Evolutionary conservation across 306 rosid species (phyloP), one percentile per base, ranked within the genome.

Genomic region (cucumber (Cucumis sativus)): DNA sequence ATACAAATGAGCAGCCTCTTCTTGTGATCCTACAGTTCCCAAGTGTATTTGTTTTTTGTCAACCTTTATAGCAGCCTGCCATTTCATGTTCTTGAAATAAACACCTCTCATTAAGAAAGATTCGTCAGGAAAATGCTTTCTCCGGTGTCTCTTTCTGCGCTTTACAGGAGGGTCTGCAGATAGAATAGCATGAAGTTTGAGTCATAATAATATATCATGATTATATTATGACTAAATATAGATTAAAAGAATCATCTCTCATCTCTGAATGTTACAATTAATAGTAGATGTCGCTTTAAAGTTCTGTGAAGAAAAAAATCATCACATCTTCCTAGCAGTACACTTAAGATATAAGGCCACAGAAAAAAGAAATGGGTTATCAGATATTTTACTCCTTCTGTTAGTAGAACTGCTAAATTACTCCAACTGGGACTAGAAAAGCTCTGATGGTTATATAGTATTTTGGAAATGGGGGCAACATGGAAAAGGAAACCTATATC

Each of bases 1-100:
- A 73, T 95, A 95, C 80, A 95, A 86, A 78, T 59, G 97, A 76
- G 93, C 97, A 78, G 98, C 97, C 86, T 89, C 98, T 86, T 90
- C 92, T 89, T 95, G 97, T 39, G 97, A 92, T 76, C 88, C 89
- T 40, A 92, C 93, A 78, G 97, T 95, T 25, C 99, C 97, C 76
- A 95, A 84, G 82, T 95, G 99, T 75, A 95, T 92, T 84, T 92
- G 99, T 85, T 95, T 95, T 91, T 95, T 95, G 86, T 92, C 97
- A 30, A 95, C 99, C 84, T 95, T 95, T 43, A 95, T 95, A 13
- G 99, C 97, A 33, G 99, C 99, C 57, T 95, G 97, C 99, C 99
- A 95, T 84, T 92, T 95, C 97, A 92, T 90, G 80, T 95, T 92
- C 71, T 90, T 95, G 84, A 88, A 95, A 83, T 95, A 92, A 51